These are phyloP conservation scores for Trichophaea hybrida DNA, from an alignment of 2,329 filamentous ascomycete genomes.

Conservation along the genomic window DNA sequence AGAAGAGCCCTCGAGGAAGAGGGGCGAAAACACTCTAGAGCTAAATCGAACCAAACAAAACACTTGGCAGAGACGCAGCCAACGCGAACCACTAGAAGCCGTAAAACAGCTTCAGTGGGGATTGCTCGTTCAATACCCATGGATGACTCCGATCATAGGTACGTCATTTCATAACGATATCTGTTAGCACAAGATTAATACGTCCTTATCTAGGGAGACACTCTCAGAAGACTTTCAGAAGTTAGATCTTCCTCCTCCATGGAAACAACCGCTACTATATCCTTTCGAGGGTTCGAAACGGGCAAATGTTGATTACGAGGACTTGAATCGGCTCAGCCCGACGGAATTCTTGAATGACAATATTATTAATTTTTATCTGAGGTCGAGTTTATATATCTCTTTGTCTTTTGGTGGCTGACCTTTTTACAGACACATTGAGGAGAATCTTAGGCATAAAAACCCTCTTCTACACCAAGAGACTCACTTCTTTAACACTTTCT, in stretches of 20 bases:
- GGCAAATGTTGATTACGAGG: slow-evolving; percentile 53
- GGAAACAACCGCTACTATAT: slow-evolving; percentile 15
- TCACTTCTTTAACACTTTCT: slow-evolving; percentile 87
- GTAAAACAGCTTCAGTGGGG: too few relatives aligned
- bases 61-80: too few relatives aligned
- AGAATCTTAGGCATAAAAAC: slow-evolving; percentile 41
- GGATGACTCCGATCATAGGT: too few relatives aligned
- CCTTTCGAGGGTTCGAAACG: slow-evolving; percentile 39
- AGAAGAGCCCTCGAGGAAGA: slow-evolving; percentile 10
- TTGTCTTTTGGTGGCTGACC: neutral
- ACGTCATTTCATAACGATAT: too few relatives aligned
- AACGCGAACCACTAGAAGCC: too few relatives aligned
- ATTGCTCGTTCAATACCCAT: too few relatives aligned
- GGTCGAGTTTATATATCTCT: slow-evolving; percentile 28
- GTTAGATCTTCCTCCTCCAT: neutral
- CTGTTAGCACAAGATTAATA: too few relatives aligned
- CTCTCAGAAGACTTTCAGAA: too few relatives aligned
- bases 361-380: slow-evolving; percentile 74
- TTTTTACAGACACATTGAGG: slow-evolving; percentile 44
- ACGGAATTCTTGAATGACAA: slow-evolving; percentile 86
- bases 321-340: slow-evolving; percentile 65
- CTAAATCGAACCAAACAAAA: too few relatives aligned
- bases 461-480: slow-evolving; percentile 48
- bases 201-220: too few relatives aligned
- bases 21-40: too few relatives aligned